Percentiles rank a stretch among this genome's conserved stretches.
Evolutionary conservation across 2,329 filamentous ascomycete genomes (phyloP).

Genomic region (Geoglossum cookeanum): DNA sequence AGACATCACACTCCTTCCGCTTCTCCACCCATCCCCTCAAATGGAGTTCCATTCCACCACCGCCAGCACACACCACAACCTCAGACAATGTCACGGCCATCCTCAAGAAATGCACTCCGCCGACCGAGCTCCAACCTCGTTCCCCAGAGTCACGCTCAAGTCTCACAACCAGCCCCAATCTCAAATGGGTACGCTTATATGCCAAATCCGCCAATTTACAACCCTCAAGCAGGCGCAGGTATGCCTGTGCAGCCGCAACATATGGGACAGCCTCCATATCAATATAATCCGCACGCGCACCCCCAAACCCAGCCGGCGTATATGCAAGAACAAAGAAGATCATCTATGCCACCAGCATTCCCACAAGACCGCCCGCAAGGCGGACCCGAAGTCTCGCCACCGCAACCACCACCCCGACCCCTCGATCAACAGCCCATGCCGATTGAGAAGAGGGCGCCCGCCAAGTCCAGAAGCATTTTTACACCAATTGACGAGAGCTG

Average conservation of each 20-base stretch:
- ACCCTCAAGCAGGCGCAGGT: conserved; percentile 36
- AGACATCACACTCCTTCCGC: conserved; percentile 67
- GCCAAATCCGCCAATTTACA: conserved; percentile 72
- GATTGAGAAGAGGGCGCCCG: background rate
- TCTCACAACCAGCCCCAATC: conserved; percentile 33
- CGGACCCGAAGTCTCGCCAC: conserved; percentile 36
- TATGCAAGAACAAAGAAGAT: conserved; percentile 55
- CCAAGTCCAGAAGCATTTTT: conserved; percentile 78
- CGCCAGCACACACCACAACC: conserved; percentile 72
- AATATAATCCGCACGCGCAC: conserved; percentile 17
- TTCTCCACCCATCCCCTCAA: conserved; percentile 63
- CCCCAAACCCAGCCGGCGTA: conserved; percentile 46
- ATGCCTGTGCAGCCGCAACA: conserved; percentile 23
- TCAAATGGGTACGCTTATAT: conserved; percentile 63
- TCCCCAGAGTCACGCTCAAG: conserved; percentile 40
- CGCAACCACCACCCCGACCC: conserved; percentile 36
- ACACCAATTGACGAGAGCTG: conserved; percentile 89
- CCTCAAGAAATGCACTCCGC: conserved; percentile 62
- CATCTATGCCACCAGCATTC: conserved; percentile 54
- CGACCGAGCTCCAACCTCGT: conserved; percentile 56
- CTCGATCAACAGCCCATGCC: conserved; percentile 29
- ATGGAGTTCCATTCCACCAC: conserved; percentile 50
- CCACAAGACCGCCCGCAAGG: conserved; percentile 33
- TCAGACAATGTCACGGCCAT: conserved; percentile 52
- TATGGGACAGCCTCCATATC: conserved; percentile 22